Percentiles rank a stretch among this genome's conserved stretches.
These are phyloP conservation scores for Neonectria punicea DNA, from an alignment of 2,329 filamentous ascomycete species.

Conservation along the genomic window DNA sequence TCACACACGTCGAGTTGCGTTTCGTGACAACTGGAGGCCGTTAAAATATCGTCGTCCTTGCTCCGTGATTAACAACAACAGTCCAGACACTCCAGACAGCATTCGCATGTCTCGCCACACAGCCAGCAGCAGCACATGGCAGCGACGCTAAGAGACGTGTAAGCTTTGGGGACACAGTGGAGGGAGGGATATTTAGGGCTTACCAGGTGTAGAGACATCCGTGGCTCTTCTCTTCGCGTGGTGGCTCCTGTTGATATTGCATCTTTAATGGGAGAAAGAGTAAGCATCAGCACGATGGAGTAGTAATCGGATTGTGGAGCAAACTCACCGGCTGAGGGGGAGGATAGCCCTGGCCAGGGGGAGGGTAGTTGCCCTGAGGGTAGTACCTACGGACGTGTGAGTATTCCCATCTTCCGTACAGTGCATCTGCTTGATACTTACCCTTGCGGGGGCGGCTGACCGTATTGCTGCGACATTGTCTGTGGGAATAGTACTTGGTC, in stretches of 20 bases:
- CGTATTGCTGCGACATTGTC: constrained; percentile 25
- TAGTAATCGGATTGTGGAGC: background rate
- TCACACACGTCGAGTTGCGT: background rate
- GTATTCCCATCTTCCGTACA: background rate
- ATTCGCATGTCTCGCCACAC: constrained; percentile 56
- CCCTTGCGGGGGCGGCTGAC: constrained; percentile 24
- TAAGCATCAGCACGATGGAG: background rate
- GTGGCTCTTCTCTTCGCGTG: constrained; percentile 52
- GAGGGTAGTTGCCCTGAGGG: constrained; percentile 43
- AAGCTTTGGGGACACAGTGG: background rate
- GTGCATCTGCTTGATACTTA: background rate
- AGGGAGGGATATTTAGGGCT: constrained; percentile 10
- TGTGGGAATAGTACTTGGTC: background rate
- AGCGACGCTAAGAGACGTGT: constrained; percentile 45
- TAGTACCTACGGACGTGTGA: constrained; percentile 27
- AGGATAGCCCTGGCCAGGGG: constrained; percentile 39
- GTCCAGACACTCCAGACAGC: constrained; percentile 54
- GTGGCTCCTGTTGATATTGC: constrained; percentile 47
- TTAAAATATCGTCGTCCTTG: background rate
- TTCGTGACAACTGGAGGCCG: background rate
- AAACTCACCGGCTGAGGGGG: constrained; percentile 39
- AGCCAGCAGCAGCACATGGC: constrained; percentile 58
- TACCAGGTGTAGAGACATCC: constrained; percentile 55
- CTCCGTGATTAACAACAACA: constrained; percentile 49
- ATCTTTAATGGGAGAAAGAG: constrained; percentile 39